A percentile compares a stretch with the other conserved stretches of the same genome.
phyloP scores from a whole-genome alignment of 257 asterid genomes.

The Petunia axillaris region DNA sequence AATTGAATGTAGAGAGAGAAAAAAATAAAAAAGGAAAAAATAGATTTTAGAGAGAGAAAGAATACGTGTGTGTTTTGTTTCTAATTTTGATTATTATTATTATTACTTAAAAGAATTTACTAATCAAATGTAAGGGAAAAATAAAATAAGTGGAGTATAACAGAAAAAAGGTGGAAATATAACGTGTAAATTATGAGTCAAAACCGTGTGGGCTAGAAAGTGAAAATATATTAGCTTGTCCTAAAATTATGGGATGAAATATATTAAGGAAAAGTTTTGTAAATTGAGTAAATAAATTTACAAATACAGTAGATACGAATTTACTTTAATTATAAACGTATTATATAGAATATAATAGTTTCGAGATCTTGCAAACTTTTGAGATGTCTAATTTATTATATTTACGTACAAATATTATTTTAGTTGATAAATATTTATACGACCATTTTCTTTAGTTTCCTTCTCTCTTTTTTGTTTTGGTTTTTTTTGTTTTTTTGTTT shows the following conservation, averaged over 20 bases:
- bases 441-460: no score
- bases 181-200: slow-evolving; percentile 24
- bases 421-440: no score
- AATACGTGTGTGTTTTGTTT: background rate
- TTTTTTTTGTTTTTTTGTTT: no score
- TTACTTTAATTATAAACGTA: no score
- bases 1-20: slow-evolving; percentile 41
- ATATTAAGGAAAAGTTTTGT: no score
- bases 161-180: background rate
- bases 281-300: no score
- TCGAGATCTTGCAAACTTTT: no score
- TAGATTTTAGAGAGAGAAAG: slow-evolving; percentile 14
- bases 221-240: background rate
- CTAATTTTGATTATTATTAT: background rate
- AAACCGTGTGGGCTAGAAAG: slow-evolving; percentile 25
- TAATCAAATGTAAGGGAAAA: background rate
- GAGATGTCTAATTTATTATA: no score
- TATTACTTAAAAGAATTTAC: background rate
- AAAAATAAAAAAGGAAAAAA: slow-evolving; percentile 22
- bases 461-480: no score
- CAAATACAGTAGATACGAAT: no score
- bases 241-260: background rate
- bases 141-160: background rate
- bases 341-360: no score
- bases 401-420: no score